phyloP scores from a whole-genome alignment of 805 yeast species.

The Kodamaea nitidulidarum region DNA sequence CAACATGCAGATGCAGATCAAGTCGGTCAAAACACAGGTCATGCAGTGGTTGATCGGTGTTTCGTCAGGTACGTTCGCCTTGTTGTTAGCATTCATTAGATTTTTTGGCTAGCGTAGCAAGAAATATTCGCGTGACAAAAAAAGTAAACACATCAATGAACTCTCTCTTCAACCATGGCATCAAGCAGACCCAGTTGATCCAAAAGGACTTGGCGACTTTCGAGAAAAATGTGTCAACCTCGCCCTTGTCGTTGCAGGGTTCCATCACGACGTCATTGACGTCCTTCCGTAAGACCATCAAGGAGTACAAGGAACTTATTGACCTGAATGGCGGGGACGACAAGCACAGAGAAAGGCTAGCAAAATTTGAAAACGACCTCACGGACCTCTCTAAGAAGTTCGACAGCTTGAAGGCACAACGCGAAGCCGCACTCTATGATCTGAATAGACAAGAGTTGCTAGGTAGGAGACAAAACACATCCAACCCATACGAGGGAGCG shows the following conservation, averaged over 20 bases:
- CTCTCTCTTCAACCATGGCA: constrained; percentile 83
- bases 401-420: constrained; percentile 47
- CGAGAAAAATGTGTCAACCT: constrained; percentile 58
- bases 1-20: constrained; percentile 92
- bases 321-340: constrained; percentile 55
- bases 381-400: constrained; percentile 47
- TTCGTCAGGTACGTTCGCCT: constrained; percentile 95
- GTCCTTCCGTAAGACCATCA: constrained; percentile 69
- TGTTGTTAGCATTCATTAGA: constrained; percentile 87
- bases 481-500: constrained; percentile 40
- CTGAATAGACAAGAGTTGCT: constrained; percentile 50
- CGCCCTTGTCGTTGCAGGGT: constrained; percentile 75
- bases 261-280: constrained; percentile 77
- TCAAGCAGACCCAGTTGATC: constrained; percentile 74
- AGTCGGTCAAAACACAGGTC: constrained; percentile 92
- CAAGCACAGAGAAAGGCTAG: constrained; percentile 49
- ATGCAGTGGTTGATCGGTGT: constrained; percentile 99
- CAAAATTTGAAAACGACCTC: constrained; percentile 49
- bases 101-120: constrained; percentile 48
- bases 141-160: constrained; percentile 41
- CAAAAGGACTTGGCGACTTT: constrained; percentile 65
- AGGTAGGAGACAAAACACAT: constrained; percentile 38
- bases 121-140: constrained; percentile 3
- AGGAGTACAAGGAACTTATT: constrained; percentile 57
- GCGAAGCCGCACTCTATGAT: constrained; percentile 51